Evolutionary conservation across 129 eudicot genomes (phyloP).

Genomic region (Erigeron canadensis): DNA sequence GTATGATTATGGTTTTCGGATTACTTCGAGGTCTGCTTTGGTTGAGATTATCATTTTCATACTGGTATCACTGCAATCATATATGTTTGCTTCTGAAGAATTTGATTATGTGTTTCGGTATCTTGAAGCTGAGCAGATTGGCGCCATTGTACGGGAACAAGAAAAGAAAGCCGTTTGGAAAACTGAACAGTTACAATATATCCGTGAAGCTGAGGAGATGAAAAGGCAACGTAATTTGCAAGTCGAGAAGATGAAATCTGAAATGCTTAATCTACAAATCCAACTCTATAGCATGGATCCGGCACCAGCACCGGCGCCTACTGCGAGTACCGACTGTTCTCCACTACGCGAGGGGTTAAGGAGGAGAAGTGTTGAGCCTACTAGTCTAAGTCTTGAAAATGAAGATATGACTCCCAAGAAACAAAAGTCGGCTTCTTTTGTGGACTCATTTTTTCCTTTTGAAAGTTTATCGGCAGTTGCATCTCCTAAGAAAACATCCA

Average conservation of each 20-base stretch:
- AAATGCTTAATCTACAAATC: slow-evolving; percentile 55
- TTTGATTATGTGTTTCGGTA: slow-evolving; percentile 54
- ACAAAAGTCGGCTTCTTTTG: slow-evolving; percentile 35
- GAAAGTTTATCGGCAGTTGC: slow-evolving; percentile 34
- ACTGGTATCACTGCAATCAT: slow-evolving; percentile 50
- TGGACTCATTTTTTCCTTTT: slow-evolving; percentile 38
- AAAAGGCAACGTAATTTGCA: slow-evolving; percentile 49
- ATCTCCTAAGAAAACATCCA: slow-evolving; percentile 36
- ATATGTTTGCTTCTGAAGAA: slow-evolving; percentile 60
- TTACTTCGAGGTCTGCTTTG: slow-evolving; percentile 49
- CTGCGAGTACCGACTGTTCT: slow-evolving; percentile 24
- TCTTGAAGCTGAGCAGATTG: slow-evolving; percentile 54
- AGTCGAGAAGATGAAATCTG: slow-evolving; percentile 59
- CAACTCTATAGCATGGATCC: slow-evolving; percentile 47
- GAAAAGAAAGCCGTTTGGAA: slow-evolving; percentile 57
- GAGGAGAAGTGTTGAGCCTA: slow-evolving; percentile 33
- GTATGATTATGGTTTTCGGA: slow-evolving; percentile 52
- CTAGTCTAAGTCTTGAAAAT: slow-evolving; percentile 20
- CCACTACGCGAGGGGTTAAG: slow-evolving; percentile 39
- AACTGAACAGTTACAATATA: slow-evolving; percentile 53
- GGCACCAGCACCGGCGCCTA: slow-evolving; percentile 16
- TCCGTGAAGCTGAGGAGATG: slow-evolving; percentile 54
- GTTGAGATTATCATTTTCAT: slow-evolving; percentile 53
- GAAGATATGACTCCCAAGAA: slow-evolving; percentile 29
- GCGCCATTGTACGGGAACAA: slow-evolving; percentile 55